These are phyloP conservation scores for Arxiozyma slooffiae DNA, from an alignment of 1,139 yeast species.

Conservation along the genomic window DNA sequence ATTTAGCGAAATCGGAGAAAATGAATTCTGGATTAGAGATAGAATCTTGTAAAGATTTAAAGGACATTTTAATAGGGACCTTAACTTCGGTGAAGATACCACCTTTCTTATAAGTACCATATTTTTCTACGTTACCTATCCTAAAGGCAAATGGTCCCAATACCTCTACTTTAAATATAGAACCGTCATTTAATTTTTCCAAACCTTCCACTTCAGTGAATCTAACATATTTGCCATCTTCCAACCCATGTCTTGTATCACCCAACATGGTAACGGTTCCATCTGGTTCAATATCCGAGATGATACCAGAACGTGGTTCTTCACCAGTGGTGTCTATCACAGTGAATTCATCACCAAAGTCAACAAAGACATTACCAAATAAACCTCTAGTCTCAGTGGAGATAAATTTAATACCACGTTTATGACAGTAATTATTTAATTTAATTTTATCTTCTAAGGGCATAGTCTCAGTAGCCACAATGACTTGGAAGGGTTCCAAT, in stretches of 20 bases:
- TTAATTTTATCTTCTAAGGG: slow-evolving; percentile 64
- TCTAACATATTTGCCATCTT: slow-evolving; percentile 84
- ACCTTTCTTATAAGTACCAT: slow-evolving; percentile 67
- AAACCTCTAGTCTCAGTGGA: slow-evolving; percentile 77
- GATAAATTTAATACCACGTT: slow-evolving; percentile 65
- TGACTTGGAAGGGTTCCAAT: slow-evolving; percentile 59
- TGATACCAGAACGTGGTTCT: slow-evolving; percentile 79
- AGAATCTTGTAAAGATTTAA: slow-evolving; percentile 57
- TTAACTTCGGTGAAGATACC: slow-evolving; percentile 91
- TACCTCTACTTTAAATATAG: slow-evolving; percentile 67
- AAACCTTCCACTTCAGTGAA: slow-evolving; percentile 79
- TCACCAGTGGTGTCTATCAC: slow-evolving; percentile 85
- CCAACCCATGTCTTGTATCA: slow-evolving; percentile 85
- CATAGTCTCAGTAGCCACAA: slow-evolving; percentile 69
- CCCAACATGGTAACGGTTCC: slow-evolving; percentile 91
- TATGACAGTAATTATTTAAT: slow-evolving; percentile 68
- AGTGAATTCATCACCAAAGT: slow-evolving; percentile 72
- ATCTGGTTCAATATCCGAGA: slow-evolving; percentile 75
- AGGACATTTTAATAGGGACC: slow-evolving; percentile 57
- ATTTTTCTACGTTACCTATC: slow-evolving; percentile 42
- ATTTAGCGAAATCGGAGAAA: slow-evolving; percentile 82
- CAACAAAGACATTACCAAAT: slow-evolving; percentile 83
- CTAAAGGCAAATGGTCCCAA: slow-evolving; percentile 90
- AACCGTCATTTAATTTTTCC: slow-evolving; percentile 54
- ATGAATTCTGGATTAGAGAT: slow-evolving; percentile 68